Evolutionary conservation across 2,329 filamentous ascomycete species (phyloP).

Genomic region (Colletotrichum simmondsii): DNA sequence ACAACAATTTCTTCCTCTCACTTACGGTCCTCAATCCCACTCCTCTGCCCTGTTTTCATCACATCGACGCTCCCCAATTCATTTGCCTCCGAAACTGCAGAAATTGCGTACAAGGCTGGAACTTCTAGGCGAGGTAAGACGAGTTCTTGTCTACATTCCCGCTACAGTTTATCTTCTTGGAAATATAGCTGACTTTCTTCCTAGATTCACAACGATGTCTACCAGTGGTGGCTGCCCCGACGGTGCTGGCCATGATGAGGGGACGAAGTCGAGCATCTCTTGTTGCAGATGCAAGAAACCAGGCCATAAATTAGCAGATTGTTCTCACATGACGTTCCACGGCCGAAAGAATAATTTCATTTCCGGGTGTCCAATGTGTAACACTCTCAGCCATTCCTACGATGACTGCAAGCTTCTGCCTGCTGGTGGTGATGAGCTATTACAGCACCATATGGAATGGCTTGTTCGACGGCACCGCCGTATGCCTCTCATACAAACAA

Average conservation of each 20-base stretch:
- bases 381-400: background rate
- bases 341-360: too few relatives aligned
- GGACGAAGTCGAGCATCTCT: background rate
- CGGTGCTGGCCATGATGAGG: background rate
- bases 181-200: background rate
- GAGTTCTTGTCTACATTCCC: background rate
- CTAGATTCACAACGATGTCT: background rate
- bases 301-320: background rate
- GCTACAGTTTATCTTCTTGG: too few relatives aligned
- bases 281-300: background rate
- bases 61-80: background rate
- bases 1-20: background rate
- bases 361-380: too few relatives aligned
- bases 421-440: background rate
- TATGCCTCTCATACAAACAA: background rate
- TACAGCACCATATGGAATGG: conserved; percentile 3
- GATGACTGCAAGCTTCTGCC: background rate
- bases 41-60: background rate
- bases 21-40: background rate
- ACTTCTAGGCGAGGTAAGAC: background rate
- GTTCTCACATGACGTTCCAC: too few relatives aligned
- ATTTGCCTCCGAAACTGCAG: background rate
- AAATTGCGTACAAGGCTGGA: background rate
- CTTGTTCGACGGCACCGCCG: background rate
- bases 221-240: rapidly evolving